phyloP scores from a whole-genome alignment of 139 green algal genomes.

The Ettlia oleoabundans region DNA sequence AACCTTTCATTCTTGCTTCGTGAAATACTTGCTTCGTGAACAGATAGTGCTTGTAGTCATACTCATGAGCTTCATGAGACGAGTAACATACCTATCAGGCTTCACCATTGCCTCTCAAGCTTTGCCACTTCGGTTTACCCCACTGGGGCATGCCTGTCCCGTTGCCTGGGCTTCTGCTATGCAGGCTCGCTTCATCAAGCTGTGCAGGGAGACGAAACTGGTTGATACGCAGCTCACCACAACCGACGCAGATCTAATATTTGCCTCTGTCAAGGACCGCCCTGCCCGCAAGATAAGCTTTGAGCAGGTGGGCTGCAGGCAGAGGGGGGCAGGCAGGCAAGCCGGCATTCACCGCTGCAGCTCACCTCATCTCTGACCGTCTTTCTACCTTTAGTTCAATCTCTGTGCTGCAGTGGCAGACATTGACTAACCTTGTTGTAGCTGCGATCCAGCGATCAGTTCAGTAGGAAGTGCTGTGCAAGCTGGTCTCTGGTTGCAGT shows the following conservation, averaged over 20 bases:
- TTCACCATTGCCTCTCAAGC: neutral
- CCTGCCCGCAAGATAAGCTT: conserved; percentile 64
- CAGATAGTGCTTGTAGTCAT: no score
- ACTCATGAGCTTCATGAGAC: neutral
- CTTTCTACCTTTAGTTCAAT: no score
- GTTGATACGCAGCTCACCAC: conserved; percentile 43
- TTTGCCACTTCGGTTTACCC: neutral
- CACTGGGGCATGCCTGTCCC: no score
- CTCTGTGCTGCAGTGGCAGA: no score
- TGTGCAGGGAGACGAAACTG: conserved; percentile 56
- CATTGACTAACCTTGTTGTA: no score
- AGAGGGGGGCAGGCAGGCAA: no score
- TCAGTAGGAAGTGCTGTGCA: no score
- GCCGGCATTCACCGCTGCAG: no score
- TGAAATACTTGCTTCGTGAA: no score
- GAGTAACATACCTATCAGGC: neutral
- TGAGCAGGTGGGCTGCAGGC: conserved; percentile 21
- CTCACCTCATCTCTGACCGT: no score
- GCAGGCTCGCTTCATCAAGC: conserved; percentile 62
- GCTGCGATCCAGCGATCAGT: no score
- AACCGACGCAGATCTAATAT: conserved; percentile 73
- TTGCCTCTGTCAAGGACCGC: conserved; percentile 53
- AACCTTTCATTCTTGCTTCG: no score
- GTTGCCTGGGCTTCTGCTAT: neutral
- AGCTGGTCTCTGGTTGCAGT: neutral